A percentile compares a stretch with the other conserved stretches of the same genome.
phyloP scores from a whole-genome alignment of 2,329 filamentous ascomycete species.

The Passalora sequoiae region DNA sequence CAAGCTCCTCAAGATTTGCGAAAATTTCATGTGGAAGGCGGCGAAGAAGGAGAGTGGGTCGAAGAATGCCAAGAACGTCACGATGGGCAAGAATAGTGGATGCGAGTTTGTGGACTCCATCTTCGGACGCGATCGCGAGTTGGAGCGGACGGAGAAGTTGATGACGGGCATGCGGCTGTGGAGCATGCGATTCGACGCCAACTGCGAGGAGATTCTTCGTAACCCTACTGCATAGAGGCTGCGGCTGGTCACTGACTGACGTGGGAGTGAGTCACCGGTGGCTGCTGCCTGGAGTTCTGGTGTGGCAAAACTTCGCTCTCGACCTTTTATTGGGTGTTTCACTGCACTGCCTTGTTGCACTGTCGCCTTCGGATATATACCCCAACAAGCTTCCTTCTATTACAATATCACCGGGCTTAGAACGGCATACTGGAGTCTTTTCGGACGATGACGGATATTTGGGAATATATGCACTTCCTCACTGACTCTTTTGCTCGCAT shows the following conservation, averaged over 20 bases:
- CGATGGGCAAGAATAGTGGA: slow-evolving; percentile 86
- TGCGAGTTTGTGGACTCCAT: slow-evolving; percentile 94
- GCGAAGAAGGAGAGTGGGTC: slow-evolving; percentile 64
- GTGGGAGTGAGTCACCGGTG: no score
- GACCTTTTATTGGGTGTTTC: no score
- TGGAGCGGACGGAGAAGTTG: slow-evolving; percentile 84
- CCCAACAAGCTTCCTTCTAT: no score
- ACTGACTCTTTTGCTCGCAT: no score
- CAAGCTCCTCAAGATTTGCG: slow-evolving; percentile 81
- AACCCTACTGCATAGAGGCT: slow-evolving; percentile 42
- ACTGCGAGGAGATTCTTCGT: slow-evolving; percentile 82
- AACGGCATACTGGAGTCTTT: no score
- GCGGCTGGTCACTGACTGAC: slow-evolving; percentile 1
- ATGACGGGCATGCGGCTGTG: slow-evolving; percentile 85
- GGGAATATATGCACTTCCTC: no score
- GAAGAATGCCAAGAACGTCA: slow-evolving; percentile 58
- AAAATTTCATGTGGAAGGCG: slow-evolving; percentile 90
- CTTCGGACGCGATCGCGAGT: slow-evolving; percentile 84
- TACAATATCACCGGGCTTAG: no score
- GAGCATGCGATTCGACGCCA: slow-evolving; percentile 91
- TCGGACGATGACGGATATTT: no score
- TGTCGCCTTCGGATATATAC: no score
- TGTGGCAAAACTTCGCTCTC: slow-evolving; percentile 11
- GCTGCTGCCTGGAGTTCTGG: slow-evolving; percentile 23
- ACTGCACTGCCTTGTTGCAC: no score